Base-by-base conservation (phyloP, 164 flowering plant species). In the Chloranthus sessilifolius region DNA sequence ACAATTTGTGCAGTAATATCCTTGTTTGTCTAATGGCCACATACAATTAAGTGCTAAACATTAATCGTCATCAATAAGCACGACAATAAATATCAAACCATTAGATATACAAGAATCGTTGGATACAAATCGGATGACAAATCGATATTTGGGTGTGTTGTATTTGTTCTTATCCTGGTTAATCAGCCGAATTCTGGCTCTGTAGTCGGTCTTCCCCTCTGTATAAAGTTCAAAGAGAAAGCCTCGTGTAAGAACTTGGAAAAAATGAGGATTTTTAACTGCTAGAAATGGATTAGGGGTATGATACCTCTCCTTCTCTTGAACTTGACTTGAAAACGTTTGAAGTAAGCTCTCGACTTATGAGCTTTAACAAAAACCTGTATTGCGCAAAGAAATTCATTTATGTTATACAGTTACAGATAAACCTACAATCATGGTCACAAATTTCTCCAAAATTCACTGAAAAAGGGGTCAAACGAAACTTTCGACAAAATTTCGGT, bases 121-220 rank as follows among this genome's bases (percentile, higher is more conserved):
- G 85, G 82, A 80, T 87, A 87, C 96, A 59, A 78, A 80, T 65
- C 97, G 79, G 2, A 88, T 95, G 45, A 86, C 89, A 61, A 81
- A 78, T 0, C 97, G 84, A 17, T 81, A 85, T 34, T 88, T 88
- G 0, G 97, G 97, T 1, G 92, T 89, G 70, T 86, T 89, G 70
- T 86, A 86, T 57, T 89, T 89, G 62, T 89, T 86, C 66, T 89
- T 89, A 68, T 89, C 95, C 53, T 89, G 97, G 43, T 89, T 89
- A 17, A 89, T 89, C 29, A 89, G 56, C 27, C 92, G 83, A 43
- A 80, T 79, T 57, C 95, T 75, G 4, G 97, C 95, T 2, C 97
- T 59, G 55, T 89, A 89, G 39, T 89, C 97, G 3, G 97, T 89
- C 79, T 89, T 89, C 0, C 95, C 97, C 77, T 70, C 90, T 88